Percentiles rank a stretch among this genome's conserved stretches.
These are phyloP conservation scores for Truncatella angustata DNA, from an alignment of 2,329 filamentous ascomycete species.

Conservation along the genomic window DNA sequence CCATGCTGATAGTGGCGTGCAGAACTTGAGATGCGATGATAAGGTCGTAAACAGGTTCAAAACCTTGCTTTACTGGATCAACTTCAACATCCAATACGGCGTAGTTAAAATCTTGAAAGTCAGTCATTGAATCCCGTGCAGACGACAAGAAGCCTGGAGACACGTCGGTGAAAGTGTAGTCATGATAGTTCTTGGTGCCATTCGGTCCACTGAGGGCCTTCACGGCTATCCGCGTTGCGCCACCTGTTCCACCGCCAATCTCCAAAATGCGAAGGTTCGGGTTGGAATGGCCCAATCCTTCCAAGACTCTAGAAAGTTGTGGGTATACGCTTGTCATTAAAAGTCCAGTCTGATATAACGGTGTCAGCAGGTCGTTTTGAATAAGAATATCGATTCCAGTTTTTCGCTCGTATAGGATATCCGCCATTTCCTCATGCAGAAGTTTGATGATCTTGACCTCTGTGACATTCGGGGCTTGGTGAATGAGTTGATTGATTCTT, in stretches of 20 bases:
- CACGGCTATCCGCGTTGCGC: constrained; percentile 8
- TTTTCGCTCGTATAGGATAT: too few species aligned
- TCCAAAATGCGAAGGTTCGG: constrained; percentile 1
- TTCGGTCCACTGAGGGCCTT: neutral
- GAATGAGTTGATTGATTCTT: too few species aligned
- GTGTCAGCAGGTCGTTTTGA: too few species aligned
- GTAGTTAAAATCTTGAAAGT: neutral
- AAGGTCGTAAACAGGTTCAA: neutral
- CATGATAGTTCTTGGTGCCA: neutral
- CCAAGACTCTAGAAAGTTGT: neutral
- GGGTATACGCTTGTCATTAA: too few species aligned
- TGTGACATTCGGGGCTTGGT: too few species aligned
- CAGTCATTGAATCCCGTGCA: neutral
- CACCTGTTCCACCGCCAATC: constrained; percentile 2
- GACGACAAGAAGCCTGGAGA: neutral
- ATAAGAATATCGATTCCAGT: too few species aligned
- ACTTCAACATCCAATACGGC: neutral
- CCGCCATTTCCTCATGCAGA: too few species aligned
- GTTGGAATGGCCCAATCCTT: neutral
- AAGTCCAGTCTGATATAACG: too few species aligned
- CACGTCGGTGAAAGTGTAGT: neutral
- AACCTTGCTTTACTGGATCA: neutral
- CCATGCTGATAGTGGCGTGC: neutral
- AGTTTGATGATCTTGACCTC: too few species aligned
- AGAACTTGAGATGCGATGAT: neutral